Percentiles rank a stretch among this genome's conserved stretches.
phyloP scores from a whole-genome alignment of 2,329 filamentous ascomycete species.

The Arthrobotrys sphaeroides region DNA sequence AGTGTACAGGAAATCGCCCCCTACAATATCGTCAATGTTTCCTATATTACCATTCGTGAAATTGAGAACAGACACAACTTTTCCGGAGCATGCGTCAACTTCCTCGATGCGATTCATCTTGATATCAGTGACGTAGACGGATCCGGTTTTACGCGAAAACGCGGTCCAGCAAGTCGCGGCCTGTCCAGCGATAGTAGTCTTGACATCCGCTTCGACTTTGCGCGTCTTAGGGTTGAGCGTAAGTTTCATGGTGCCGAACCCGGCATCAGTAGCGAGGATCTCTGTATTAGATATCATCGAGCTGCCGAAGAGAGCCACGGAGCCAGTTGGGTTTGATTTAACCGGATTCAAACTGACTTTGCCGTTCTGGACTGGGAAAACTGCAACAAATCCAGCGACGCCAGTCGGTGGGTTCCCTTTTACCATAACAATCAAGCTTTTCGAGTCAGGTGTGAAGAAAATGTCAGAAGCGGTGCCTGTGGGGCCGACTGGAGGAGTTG shows the following conservation, averaged over 20 bases:
- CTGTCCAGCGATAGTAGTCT: conserved; percentile 64
- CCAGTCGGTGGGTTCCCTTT: conserved; percentile 69
- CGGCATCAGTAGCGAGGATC: conserved; percentile 69
- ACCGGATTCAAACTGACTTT: conserved; percentile 36
- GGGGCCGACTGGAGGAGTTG: conserved; percentile 69
- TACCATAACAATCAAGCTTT: conserved; percentile 67
- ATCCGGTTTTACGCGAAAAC: conserved; percentile 65
- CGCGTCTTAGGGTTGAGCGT: conserved; percentile 61
- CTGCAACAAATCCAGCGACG: conserved; percentile 59
- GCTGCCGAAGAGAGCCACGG: conserved; percentile 69
- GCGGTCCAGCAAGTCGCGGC: conserved; percentile 70
- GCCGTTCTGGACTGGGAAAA: conserved; percentile 63
- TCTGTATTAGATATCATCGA: conserved; percentile 63
- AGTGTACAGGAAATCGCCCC: conserved; percentile 69
- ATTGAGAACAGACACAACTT: conserved; percentile 63
- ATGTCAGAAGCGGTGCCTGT: conserved; percentile 70
- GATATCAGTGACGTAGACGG: conserved; percentile 70
- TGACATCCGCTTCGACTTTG: conserved; percentile 58
- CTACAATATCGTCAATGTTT: conserved; percentile 67
- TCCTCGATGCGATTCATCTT: conserved; percentile 67
- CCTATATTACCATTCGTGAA: conserved; percentile 66
- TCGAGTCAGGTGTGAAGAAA: conserved; percentile 69
- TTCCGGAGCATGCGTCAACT: conserved; percentile 66
- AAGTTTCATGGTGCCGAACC: conserved; percentile 68
- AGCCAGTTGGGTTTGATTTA: conserved; percentile 63